A percentile compares a stretch with the other conserved stretches of the same genome.
Conservation (phyloP, 2,329 filamentous ascomycete genomes). For the Penicillium sumatraense region DNA sequence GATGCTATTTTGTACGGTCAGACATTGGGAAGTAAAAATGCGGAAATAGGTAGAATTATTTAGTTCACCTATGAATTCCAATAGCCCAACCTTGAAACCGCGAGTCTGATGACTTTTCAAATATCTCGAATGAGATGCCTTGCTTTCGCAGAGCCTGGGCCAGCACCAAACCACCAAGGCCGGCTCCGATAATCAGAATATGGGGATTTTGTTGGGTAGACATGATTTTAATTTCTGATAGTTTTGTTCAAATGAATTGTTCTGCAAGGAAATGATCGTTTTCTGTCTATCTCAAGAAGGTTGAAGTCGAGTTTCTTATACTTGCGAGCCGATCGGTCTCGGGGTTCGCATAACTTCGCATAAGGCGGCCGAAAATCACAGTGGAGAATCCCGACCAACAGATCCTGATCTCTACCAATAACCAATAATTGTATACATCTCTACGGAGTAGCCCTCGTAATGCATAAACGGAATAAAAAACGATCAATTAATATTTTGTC, state of each 20-base stretch:
- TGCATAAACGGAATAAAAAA: too few species aligned
- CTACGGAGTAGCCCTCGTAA: too few species aligned
- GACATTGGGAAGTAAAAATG: not conserved
- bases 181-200: conserved; percentile 7
- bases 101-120: not conserved
- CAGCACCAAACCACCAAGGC: conserved; percentile 1
- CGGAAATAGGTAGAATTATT: not conserved
- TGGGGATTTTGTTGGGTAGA: not conserved
- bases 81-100: conserved; percentile 8
- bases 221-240: not conserved
- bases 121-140: not conserved
- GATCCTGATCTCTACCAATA: too few species aligned
- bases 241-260: not conserved
- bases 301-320: not conserved
- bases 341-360: not conserved
- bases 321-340: not conserved
- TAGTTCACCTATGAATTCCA: conserved; percentile 2
- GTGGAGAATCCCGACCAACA: not conserved
- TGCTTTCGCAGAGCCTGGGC: conserved; percentile 2
- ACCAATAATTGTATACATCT: too few species aligned
- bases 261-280: not conserved
- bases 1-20: not conserved
- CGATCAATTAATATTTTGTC: too few species aligned
- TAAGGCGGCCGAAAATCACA: not conserved
- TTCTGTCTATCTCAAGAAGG: not conserved